These are phyloP conservation scores for Eutrema salsugineum DNA, from an alignment of 441 rosid genomes.

Conservation along the genomic window DNA sequence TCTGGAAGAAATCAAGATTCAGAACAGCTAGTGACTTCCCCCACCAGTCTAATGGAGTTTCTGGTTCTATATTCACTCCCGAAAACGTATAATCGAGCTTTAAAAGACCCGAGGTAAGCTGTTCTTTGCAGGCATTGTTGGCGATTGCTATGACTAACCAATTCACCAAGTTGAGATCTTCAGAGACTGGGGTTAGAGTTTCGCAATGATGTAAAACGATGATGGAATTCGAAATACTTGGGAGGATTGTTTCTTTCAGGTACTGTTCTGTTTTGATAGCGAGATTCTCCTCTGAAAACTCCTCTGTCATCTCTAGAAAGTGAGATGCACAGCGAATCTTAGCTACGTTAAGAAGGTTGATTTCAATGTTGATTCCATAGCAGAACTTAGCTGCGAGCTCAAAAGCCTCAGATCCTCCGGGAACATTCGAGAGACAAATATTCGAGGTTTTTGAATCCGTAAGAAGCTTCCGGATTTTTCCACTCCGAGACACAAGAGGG, in stretches of 20 bases:
- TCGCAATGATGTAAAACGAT: slow-evolving; percentile 76
- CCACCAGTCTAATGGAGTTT: slow-evolving; percentile 93
- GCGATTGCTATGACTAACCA: slow-evolving; percentile 73
- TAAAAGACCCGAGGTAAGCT: slow-evolving; percentile 79
- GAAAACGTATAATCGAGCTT: slow-evolving; percentile 80
- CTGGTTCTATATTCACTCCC: slow-evolving; percentile 50
- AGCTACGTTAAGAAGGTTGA: slow-evolving; percentile 64
- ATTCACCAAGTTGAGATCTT: slow-evolving; percentile 69
- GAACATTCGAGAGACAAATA: slow-evolving; percentile 53
- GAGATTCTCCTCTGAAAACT: slow-evolving; percentile 71
- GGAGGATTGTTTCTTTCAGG: slow-evolving; percentile 59
- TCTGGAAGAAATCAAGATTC: slow-evolving; percentile 77
- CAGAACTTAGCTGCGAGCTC: slow-evolving; percentile 97
- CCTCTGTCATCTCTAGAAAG: slow-evolving; percentile 91
- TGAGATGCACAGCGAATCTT: slow-evolving; percentile 67
- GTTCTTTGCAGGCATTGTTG: slow-evolving; percentile 92
- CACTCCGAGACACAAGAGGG: slow-evolving; percentile 89
- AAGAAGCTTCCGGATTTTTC: slow-evolving; percentile 67
- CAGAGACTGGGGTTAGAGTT: slow-evolving; percentile 59
- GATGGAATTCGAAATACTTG: slow-evolving; percentile 65
- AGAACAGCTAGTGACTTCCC: slow-evolving; percentile 73
- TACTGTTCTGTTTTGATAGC: slow-evolving; percentile 57
- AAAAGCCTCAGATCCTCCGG: slow-evolving; percentile 86
- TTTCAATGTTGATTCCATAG: slow-evolving; percentile 71
- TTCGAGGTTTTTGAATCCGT: slow-evolving; percentile 56